Percentiles rank a stretch among this genome's conserved stretches.
These are phyloP conservation scores for Suillus placidus DNA, from an alignment of 768 basidiomycete species.

Conservation along the genomic window DNA sequence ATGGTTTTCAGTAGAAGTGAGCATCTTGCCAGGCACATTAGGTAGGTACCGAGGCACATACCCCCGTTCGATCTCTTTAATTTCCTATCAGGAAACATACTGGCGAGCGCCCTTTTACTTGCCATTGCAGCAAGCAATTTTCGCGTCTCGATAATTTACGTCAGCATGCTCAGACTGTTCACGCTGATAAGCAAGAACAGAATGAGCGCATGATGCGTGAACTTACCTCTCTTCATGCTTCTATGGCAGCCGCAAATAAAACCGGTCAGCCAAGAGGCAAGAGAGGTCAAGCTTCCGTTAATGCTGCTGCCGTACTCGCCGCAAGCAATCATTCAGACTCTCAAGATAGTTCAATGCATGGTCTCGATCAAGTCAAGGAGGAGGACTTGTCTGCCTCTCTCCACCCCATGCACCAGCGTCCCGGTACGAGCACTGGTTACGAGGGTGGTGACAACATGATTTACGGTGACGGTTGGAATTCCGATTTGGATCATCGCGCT, in stretches of 20 bases:
- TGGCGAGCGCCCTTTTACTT: conserved; percentile 94
- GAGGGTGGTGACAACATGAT: conserved; percentile 48
- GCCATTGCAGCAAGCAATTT: conserved; percentile 95
- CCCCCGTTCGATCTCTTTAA: conserved; percentile 27
- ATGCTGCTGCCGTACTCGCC: conserved; percentile 21
- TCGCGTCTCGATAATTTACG: conserved; percentile 95
- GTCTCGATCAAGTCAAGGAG: conserved; percentile 41
- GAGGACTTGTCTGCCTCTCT: conserved; percentile 38
- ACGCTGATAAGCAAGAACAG: conserved; percentile 88
- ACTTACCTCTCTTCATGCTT: conserved; percentile 79
- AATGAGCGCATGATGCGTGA: conserved; percentile 94
- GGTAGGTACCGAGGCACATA: conserved; percentile 55
- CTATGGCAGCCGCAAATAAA: conserved; percentile 65
- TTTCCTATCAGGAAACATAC: conserved; percentile 83
- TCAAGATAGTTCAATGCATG: conserved; percentile 23
- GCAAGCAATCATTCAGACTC: conserved; percentile 21
- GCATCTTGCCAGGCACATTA: conserved; percentile 93
- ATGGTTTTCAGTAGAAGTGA: conserved; percentile 98
- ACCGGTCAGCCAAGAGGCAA: conserved; percentile 41
- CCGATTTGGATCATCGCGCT: conserved; percentile 42
- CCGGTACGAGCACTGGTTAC: conserved; percentile 76
- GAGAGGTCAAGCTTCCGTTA: conserved; percentile 33
- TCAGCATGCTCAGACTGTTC: conserved; percentile 96
- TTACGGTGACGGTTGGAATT: conserved; percentile 38
- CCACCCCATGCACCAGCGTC: conserved; percentile 50